phyloP scores from a whole-genome alignment of 495 filamentous ascomycete genomes.

The Terfezia claveryi region DNA sequence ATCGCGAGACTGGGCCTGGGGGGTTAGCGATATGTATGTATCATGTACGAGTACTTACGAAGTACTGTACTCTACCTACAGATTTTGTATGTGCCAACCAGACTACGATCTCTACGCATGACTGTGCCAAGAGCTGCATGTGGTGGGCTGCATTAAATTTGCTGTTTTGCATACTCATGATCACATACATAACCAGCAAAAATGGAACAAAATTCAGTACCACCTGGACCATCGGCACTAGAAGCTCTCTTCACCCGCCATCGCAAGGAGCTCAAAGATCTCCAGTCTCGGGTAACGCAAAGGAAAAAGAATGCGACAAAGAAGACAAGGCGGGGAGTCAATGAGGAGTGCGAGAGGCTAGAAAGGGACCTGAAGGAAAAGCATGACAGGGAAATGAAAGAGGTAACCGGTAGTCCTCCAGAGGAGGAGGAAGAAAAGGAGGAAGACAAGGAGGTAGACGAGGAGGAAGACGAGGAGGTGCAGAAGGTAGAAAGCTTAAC shows the following conservation, averaged over 20 bases:
- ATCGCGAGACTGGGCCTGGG: too few species aligned
- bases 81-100: too few species aligned
- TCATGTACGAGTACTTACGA: too few species aligned
- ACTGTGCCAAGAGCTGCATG: too few species aligned
- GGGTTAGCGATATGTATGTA: too few species aligned
- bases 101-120: too few species aligned
- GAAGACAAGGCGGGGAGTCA: conserved; percentile 79
- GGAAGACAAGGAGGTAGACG: conserved; percentile 10
- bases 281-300: conserved; percentile 64
- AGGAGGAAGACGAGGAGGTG: not conserved
- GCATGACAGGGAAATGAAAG: conserved; percentile 43
- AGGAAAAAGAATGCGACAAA: conserved; percentile 93
- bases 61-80: too few species aligned
- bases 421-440: not conserved
- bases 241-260: conserved; percentile 61
- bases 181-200: too few species aligned
- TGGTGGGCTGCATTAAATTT: too few species aligned
- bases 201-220: too few species aligned
- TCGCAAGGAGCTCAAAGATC: conserved; percentile 68
- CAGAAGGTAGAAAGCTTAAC: not conserved
- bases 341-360: conserved; percentile 57
- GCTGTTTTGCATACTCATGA: too few species aligned
- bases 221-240: conserved; percentile 19
- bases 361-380: conserved; percentile 44
- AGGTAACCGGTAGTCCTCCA: conserved; percentile 21